These are phyloP conservation scores for Nicotiana undulata DNA, from an alignment of 257 asterid species.

Conservation along the genomic window DNA sequence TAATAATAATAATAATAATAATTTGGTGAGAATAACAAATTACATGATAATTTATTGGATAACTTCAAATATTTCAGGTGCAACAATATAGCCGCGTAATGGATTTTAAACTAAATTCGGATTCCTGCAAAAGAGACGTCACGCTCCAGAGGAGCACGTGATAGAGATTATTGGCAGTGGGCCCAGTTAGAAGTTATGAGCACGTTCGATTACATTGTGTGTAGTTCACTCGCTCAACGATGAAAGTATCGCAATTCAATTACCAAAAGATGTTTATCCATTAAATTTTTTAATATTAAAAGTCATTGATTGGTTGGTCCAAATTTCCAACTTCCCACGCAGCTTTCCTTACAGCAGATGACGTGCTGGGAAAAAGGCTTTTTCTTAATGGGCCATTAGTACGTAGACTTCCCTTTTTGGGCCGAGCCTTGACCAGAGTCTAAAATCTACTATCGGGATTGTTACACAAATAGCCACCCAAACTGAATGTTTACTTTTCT, in stretches of 20 bases:
- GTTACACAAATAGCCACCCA: too few relatives aligned
- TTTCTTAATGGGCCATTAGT: not conserved
- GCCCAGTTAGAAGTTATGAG: not conserved
- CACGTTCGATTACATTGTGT: too few relatives aligned
- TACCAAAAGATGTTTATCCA: not conserved
- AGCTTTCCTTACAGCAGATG: not conserved
- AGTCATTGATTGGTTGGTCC: conserved; percentile 1
- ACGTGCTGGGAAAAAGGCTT: not conserved
- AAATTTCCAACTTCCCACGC: not conserved
- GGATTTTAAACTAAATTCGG: not conserved
- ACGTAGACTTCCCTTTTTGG: not conserved
- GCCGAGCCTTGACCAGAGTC: not conserved
- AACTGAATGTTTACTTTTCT: too few relatives aligned
- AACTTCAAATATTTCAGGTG: not conserved
- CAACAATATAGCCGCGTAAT: not conserved
- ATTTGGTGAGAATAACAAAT: too few relatives aligned
- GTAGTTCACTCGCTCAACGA: not conserved
- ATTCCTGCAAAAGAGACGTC: not conserved
- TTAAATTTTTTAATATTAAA: not conserved
- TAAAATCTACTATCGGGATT: not conserved
- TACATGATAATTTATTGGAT: too few relatives aligned
- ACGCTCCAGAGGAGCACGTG: not conserved
- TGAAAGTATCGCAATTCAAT: not conserved
- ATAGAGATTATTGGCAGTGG: not conserved
- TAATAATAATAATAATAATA: too few relatives aligned